phyloP scores from a whole-genome alignment of 2,329 filamentous ascomycete genomes.

The Colletotrichum sp. region DNA sequence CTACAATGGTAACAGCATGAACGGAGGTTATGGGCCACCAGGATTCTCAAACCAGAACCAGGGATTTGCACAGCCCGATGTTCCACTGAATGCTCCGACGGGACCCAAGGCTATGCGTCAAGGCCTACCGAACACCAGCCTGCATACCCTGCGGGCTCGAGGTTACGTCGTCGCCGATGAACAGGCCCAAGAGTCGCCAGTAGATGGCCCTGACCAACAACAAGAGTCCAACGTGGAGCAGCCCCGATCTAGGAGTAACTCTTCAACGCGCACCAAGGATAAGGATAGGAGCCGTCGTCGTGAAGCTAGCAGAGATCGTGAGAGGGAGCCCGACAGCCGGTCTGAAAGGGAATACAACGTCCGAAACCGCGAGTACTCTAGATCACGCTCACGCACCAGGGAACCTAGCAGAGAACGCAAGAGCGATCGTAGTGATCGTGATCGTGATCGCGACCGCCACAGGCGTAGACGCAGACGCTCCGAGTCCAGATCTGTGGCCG shows the following conservation, averaged over 20 bases:
- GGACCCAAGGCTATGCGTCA: conserved; percentile 95
- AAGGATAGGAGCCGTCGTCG: conserved; percentile 34
- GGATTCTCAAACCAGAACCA: conserved; percentile 15
- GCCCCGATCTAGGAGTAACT: conserved; percentile 52
- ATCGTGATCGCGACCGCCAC: conserved; percentile 8
- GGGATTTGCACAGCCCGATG: conserved; percentile 39
- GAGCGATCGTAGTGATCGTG: conserved; percentile 42
- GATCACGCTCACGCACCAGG: conserved; percentile 37
- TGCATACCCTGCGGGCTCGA: conserved; percentile 65
- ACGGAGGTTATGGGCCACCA: conserved; percentile 17
- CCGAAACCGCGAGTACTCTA: conserved; percentile 29
- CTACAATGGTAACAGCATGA: conserved; percentile 32
- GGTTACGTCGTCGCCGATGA: conserved; percentile 51
- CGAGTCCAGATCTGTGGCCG: conserved; percentile 43
- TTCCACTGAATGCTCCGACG: conserved; percentile 78
- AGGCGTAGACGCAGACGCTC: conserved; percentile 62
- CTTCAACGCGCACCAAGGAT: conserved; percentile 41
- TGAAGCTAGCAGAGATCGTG: conserved; percentile 38
- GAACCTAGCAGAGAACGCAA: conserved; percentile 48
- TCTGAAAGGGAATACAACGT: conserved; percentile 23
- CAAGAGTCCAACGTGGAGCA: conserved; percentile 34
- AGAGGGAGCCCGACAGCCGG: conserved; percentile 29
- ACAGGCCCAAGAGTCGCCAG: conserved; percentile 21
- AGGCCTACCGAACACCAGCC: conserved; percentile 81
- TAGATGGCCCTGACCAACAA: conserved; percentile 28